Percentiles rank a stretch among this genome's conserved stretches.
Evolutionary conservation across 306 rosid genomes (phyloP).

Genomic region (Canavalia ensiformis): DNA sequence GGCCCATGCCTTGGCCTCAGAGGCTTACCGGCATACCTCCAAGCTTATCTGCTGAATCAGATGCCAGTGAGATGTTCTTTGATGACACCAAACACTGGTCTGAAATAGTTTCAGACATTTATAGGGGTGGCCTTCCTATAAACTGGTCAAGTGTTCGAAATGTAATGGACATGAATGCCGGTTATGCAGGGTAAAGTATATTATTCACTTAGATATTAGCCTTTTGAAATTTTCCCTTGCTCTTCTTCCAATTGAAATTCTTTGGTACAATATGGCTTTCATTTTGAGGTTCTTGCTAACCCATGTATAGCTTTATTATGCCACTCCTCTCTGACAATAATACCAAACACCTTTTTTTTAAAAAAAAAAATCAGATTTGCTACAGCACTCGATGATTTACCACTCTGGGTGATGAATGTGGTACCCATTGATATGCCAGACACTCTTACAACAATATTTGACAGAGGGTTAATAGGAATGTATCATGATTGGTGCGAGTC

Average conservation of each 20-base stretch:
- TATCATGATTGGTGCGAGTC: slow-evolving; percentile 95
- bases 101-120: slow-evolving; percentile 64
- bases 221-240: too few species aligned
- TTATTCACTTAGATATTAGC: background rate
- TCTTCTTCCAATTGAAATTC: too few species aligned
- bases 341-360: background rate
- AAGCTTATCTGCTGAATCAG: slow-evolving; percentile 57
- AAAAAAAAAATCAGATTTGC: slow-evolving; percentile 64
- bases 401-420: slow-evolving; percentile 84
- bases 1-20: slow-evolving; percentile 86
- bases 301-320: background rate
- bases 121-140: slow-evolving; percentile 57
- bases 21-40: slow-evolving; percentile 74
- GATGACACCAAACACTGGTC: slow-evolving; percentile 73
- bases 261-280: too few species aligned
- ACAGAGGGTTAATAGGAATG: slow-evolving; percentile 80
- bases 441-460: slow-evolving; percentile 68
- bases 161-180: slow-evolving; percentile 90
- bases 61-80: slow-evolving; percentile 54
- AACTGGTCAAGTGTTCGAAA: slow-evolving; percentile 78
- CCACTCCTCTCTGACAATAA: background rate
- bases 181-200: slow-evolving; percentile 81
- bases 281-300: too few species aligned
- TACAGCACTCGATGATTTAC: slow-evolving; percentile 68
- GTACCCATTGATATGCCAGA: slow-evolving; percentile 71